Evolutionary conservation across 768 basidiomycete genomes (phyloP).

Genomic region (Rhizopogon rudus): DNA sequence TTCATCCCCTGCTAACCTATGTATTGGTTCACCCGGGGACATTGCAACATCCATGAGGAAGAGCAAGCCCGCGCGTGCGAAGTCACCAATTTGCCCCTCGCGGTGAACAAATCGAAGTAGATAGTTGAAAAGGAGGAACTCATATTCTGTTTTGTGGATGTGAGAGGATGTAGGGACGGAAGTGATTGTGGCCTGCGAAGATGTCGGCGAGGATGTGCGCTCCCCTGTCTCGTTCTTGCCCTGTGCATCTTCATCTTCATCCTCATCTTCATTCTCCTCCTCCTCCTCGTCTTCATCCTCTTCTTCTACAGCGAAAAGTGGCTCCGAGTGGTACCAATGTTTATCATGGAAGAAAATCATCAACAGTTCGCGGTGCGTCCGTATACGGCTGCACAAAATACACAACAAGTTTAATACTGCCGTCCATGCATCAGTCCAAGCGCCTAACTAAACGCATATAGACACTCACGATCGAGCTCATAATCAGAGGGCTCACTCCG

Average conservation of each 20-base stretch:
- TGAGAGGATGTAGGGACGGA: slow-evolving; percentile 39
- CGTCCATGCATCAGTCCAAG: slow-evolving; percentile 7
- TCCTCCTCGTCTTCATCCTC: slow-evolving; percentile 63
- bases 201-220: slow-evolving; percentile 50
- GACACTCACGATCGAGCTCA: slow-evolving; percentile 73
- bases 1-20: slow-evolving; percentile 35
- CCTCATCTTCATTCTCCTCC: slow-evolving; percentile 42
- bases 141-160: slow-evolving; percentile 78
- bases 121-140: slow-evolving; percentile 94
- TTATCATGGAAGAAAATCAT: slow-evolving; percentile 98
- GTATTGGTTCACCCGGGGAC: slow-evolving; percentile 60
- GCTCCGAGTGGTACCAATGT: slow-evolving; percentile 77
- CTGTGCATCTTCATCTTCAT: slow-evolving; percentile 21
- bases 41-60: slow-evolving; percentile 96
- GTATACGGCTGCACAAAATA: slow-evolving; percentile 88
- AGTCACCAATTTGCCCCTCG: slow-evolving; percentile 91
- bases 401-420: slow-evolving; percentile 89
- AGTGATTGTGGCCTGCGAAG: slow-evolving; percentile 54
- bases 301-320: slow-evolving; percentile 71
- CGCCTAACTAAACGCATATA: neutral
- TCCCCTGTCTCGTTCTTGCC: slow-evolving; percentile 7
- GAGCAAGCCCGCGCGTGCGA: slow-evolving; percentile 86
- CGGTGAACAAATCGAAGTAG: slow-evolving; percentile 92
- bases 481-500: slow-evolving; percentile 81
- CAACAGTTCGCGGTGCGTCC: slow-evolving; percentile 82